phyloP scores from a whole-genome alignment of 2,329 filamentous ascomycete species.

The Alternaria sp. region DNA sequence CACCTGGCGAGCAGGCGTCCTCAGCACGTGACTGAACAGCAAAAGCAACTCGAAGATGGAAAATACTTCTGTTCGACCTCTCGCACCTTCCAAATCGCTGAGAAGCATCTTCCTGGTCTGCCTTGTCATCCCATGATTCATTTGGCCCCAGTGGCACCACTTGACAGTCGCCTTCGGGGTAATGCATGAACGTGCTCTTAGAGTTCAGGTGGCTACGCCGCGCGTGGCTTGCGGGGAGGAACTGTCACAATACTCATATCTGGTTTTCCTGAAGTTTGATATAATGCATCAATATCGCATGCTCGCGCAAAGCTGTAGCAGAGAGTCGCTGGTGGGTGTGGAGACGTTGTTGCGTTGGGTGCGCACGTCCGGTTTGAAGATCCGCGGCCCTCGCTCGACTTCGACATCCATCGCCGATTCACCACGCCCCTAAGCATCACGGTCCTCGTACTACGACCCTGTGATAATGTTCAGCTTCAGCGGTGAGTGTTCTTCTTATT shows the following conservation, averaged over 20 bases:
- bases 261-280: background rate
- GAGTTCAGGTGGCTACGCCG: background rate
- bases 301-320: background rate
- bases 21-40: conserved; percentile 6
- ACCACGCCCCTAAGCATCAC: background rate
- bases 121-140: background rate
- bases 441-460: background rate
- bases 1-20: background rate
- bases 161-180: background rate
- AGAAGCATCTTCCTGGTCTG: background rate
- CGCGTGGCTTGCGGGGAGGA: background rate
- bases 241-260: conserved; percentile 8
- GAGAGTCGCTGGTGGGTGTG: conserved; percentile 2
- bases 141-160: background rate
- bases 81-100: background rate
- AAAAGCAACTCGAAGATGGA: background rate
- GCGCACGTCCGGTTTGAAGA: conserved; percentile 22
- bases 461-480: conserved; percentile 47
- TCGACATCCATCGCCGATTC: conserved; percentile 6
- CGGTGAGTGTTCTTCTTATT: conserved; percentile 35
- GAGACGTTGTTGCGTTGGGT: conserved; percentile 15
- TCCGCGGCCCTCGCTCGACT: conserved; percentile 5
- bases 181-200: background rate
- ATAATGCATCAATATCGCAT: background rate
- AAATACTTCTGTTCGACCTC: conserved; percentile 2